A percentile compares a stretch with the other conserved stretches of the same genome.
phyloP scores from a whole-genome alignment of 2,329 filamentous ascomycete species.

The Ceratocystis destructans region DNA sequence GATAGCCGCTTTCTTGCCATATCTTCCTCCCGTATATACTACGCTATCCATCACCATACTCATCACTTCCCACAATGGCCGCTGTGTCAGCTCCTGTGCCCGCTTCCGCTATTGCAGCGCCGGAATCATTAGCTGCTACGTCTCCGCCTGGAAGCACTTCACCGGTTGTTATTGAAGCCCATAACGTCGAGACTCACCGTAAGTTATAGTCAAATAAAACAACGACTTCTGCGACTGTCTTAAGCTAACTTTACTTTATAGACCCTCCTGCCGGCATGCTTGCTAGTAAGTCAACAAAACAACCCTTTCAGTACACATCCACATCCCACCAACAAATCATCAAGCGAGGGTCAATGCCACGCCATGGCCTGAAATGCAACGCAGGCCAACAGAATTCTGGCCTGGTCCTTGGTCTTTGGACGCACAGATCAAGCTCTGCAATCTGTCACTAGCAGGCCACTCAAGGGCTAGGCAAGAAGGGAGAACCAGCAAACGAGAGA shows the following conservation, averaged over 20 bases:
- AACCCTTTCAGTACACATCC: background rate
- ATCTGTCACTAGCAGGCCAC: background rate
- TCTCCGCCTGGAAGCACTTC: slow-evolving; percentile 10
- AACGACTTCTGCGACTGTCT: background rate
- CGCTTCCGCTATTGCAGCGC: background rate
- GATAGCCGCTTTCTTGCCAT: background rate
- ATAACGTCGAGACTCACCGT: slow-evolving; percentile 62
- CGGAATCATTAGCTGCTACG: background rate
- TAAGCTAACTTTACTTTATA: slow-evolving; percentile 23
- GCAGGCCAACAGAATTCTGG: background rate
- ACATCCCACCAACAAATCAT: background rate
- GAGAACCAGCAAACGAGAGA: too few relatives aligned
- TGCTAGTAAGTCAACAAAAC: slow-evolving; percentile 40
- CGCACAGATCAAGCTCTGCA: background rate
- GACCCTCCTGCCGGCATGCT: slow-evolving; percentile 55
- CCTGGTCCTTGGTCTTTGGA: background rate
- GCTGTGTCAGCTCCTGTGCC: slow-evolving; percentile 8
- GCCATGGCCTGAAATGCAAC: background rate
- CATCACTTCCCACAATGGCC: slow-evolving; percentile 9
- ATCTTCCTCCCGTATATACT: background rate
- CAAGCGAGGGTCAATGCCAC: background rate
- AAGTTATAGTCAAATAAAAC: slow-evolving; percentile 25
- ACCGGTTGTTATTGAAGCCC: slow-evolving; percentile 59
- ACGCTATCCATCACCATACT: background rate
- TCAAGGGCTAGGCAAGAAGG: background rate